Percentiles rank a stretch among this genome's conserved stretches.
Evolutionary conservation across 2,329 filamentous ascomycete genomes (phyloP).

Genomic region (Volutella citrinella): DNA sequence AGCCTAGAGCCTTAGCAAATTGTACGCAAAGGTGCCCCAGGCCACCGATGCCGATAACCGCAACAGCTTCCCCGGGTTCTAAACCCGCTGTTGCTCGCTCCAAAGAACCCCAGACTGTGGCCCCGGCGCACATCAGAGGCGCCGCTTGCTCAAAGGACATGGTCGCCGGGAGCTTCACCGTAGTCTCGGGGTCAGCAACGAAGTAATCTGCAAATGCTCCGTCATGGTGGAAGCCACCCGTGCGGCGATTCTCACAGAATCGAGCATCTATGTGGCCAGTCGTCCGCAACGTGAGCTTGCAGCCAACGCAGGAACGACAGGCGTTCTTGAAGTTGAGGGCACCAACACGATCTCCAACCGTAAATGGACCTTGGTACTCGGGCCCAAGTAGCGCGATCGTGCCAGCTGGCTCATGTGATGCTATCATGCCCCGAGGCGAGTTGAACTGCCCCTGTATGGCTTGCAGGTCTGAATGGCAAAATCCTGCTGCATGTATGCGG

Average conservation of each 20-base stretch:
- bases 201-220: conserved; percentile 35
- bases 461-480: conserved; percentile 37
- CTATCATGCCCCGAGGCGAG: conserved; percentile 26
- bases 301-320: conserved; percentile 27
- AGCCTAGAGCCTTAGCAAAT: conserved; percentile 34
- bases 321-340: conserved; percentile 34
- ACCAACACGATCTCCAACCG: conserved; percentile 34
- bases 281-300: conserved; percentile 16
- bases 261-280: conserved; percentile 22
- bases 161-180: conserved; percentile 23
- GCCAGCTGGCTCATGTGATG: conserved; percentile 36
- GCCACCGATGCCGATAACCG: conserved; percentile 33
- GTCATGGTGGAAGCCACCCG: conserved; percentile 32
- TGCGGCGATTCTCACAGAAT: conserved; percentile 30
- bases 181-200: conserved; percentile 27
- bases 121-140: conserved; percentile 35
- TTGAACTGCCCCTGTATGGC: conserved; percentile 31
- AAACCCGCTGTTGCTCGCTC: conserved; percentile 26
- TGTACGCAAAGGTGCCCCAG: conserved; percentile 34
- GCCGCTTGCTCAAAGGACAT: conserved; percentile 33
- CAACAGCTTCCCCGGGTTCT: conserved; percentile 21
- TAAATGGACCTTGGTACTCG: conserved; percentile 17
- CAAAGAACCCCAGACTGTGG: conserved; percentile 32
- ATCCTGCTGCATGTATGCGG: conserved; percentile 31
- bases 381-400: conserved; percentile 27